Base-by-base conservation (phyloP, 192 early-diverging fungal genomes). In the Radiomyces spectabilis region DNA sequence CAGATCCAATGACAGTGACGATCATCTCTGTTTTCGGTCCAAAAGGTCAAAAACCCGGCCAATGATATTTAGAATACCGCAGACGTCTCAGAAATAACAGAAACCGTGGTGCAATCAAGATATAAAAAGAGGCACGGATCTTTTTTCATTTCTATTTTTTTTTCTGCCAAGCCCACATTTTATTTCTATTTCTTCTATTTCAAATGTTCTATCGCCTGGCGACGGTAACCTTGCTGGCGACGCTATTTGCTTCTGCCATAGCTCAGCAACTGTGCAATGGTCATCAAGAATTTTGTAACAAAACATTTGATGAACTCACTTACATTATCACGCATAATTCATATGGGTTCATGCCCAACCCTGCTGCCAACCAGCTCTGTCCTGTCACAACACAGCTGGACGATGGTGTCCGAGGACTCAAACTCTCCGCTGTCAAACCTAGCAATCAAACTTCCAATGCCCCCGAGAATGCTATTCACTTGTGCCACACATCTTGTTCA, bases 301-400 rank as follows among this genome's bases (percentile, higher is more conserved):
- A 74, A 57, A 59, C 71, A 9, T 89, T 83, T 56, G 65, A 79
- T 57, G 41, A 73, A 41, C 74, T 93, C 27, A 72, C 85, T 0
- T 84, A 74, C 39, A 63, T 80, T 2, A 78, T 80, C 5, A 88
- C 90, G 13, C 90, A 93, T 71, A 91, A 89, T 55, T 77, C 87
- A 2, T 87, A 71, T 62, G 76, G 81, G 21, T 67, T 45, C 26
- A 57, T 72, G 21, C 74, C 65, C 13, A 70, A 78, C 24, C 67
- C 79, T 8, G 77, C 80, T n/a, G 81, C 82, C 12, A 89, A 87
- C 63, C 88, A 91, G 59, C 59, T 82, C 59, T 72, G 72, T 45
- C 54, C 74, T 25, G 80, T 90, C 30, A 49, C 54, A 18, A 66
- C 65, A 9, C 90, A 93, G 65, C 72, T 93, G 7, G 65, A 73